A percentile compares a stretch with the other conserved stretches of the same genome.
Evolutionary conservation across 371 early-diverging fungal genomes (phyloP).

Genomic region (Apophysomyces elegans): DNA sequence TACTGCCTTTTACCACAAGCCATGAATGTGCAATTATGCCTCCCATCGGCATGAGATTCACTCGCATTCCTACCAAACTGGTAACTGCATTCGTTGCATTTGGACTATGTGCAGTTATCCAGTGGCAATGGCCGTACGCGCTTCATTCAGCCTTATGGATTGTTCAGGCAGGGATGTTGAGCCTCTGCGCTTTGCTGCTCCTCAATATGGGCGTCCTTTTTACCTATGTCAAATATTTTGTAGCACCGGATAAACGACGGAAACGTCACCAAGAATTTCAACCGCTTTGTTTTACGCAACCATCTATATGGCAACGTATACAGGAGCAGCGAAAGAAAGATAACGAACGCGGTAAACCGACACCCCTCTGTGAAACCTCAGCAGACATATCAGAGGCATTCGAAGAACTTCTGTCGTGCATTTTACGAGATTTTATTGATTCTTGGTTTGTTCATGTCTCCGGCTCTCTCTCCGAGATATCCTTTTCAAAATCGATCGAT

Average conservation of each 20-base stretch:
- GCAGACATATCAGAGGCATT: conserved; percentile 46
- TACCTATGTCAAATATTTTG: conserved; percentile 45
- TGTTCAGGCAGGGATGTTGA: not conserved
- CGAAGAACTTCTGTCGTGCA: conserved; percentile 43
- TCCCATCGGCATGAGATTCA: not conserved
- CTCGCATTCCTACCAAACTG: not conserved
- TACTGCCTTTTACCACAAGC: not conserved
- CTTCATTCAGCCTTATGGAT: not conserved
- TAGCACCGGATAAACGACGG: conserved; percentile 26
- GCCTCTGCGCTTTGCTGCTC: conserved; percentile 22
- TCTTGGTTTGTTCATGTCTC: conserved; percentile 63
- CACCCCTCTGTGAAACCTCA: conserved; percentile 12
- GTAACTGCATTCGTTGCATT: not conserved
- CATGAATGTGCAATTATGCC: conserved; percentile 5
- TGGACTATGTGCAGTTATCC: not conserved
- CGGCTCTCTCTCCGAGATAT: conserved; percentile 29
- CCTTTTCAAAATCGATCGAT: conserved; percentile 50
- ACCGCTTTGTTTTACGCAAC: conserved; percentile 31
- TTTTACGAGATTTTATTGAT: conserved; percentile 61
- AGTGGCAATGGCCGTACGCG: not conserved
- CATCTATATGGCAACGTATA: conserved; percentile 22
- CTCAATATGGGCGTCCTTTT: conserved; percentile 41
- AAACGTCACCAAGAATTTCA: conserved; percentile 22
- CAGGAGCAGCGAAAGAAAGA: conserved; percentile 22
- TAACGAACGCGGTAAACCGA: conserved; percentile 11